phyloP scores from a whole-genome alignment of 2,329 filamentous ascomycete species.

The Clarireedia paspali region DNA sequence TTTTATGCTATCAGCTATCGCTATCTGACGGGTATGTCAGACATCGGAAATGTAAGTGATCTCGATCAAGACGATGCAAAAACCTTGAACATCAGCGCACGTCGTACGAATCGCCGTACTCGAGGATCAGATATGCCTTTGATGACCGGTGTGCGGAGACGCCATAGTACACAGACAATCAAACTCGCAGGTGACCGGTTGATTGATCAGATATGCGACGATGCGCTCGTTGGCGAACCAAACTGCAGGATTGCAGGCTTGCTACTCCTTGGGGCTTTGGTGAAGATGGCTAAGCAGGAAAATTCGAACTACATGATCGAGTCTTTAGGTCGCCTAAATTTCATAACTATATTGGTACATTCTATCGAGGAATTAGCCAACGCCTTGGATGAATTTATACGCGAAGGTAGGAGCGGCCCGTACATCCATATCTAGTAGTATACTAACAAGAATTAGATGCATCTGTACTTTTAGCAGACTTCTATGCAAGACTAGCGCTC shows the following conservation, averaged over 20 bases:
- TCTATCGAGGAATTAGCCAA: constrained; percentile 69
- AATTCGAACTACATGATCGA: constrained; percentile 70
- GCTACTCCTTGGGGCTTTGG: constrained; percentile 71
- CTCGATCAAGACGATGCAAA: background rate
- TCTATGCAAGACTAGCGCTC: constrained; percentile 69
- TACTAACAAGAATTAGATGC: constrained; percentile 26
- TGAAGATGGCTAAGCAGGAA: constrained; percentile 65
- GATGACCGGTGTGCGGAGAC: constrained; percentile 37
- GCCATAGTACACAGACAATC: constrained; percentile 58
- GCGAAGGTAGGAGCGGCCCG: constrained; percentile 40
- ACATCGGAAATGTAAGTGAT: constrained; percentile 27
- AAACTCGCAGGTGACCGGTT: constrained; percentile 75
- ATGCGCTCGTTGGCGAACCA: constrained; percentile 78
- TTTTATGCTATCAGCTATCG: constrained; percentile 91
- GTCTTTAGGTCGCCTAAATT: constrained; percentile 76
- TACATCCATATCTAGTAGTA: background rate
- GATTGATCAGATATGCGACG: constrained; percentile 83
- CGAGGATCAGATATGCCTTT: background rate
- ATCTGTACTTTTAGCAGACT: constrained; percentile 36
- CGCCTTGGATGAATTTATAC: constrained; percentile 57
- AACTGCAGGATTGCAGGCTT: constrained; percentile 79
- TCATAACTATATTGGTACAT: constrained; percentile 83
- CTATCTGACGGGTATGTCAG: constrained; percentile 64
- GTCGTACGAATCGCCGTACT: background rate
- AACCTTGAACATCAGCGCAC: background rate